These are phyloP conservation scores for Fusarium nurragi DNA, from an alignment of 2,329 filamentous ascomycete genomes.

Conservation along the genomic window DNA sequence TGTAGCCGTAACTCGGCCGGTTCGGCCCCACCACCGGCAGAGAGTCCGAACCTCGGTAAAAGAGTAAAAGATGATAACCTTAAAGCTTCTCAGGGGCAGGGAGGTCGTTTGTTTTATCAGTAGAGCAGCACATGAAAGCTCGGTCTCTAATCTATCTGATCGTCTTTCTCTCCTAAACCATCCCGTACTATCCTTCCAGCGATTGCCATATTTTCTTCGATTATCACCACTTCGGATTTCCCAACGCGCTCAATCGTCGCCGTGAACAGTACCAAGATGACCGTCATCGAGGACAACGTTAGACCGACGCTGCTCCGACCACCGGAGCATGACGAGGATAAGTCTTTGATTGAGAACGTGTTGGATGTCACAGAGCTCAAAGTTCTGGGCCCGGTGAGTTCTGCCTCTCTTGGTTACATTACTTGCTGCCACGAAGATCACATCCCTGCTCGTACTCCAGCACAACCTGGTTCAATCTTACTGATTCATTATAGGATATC, in stretches of 20 bases:
- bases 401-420: background rate
- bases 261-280: constrained; percentile 16
- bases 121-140: constrained; percentile 28
- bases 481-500: constrained; percentile 69
- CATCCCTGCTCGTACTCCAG: background rate
- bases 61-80: background rate
- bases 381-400: constrained; percentile 76
- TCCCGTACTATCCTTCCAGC: background rate
- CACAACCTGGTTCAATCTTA: background rate
- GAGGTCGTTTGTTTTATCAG: constrained; percentile 14
- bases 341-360: constrained; percentile 87
- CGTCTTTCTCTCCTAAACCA: background rate
- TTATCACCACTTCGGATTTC: background rate
- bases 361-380: constrained; percentile 84
- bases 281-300: constrained; percentile 39
- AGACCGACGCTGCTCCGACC: constrained; percentile 67
- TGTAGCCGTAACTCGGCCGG: constrained; percentile 11
- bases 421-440: background rate
- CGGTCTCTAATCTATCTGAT: constrained; percentile 2
- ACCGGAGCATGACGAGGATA: constrained; percentile 75
- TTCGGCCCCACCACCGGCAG: constrained; percentile 30
- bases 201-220: background rate
- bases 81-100: constrained; percentile 26
- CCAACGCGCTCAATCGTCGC: background rate
- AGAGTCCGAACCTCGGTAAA: constrained; percentile 38